Conservation (phyloP, 371 early-diverging fungal species). For the Apophysomyces variabilis region DNA sequence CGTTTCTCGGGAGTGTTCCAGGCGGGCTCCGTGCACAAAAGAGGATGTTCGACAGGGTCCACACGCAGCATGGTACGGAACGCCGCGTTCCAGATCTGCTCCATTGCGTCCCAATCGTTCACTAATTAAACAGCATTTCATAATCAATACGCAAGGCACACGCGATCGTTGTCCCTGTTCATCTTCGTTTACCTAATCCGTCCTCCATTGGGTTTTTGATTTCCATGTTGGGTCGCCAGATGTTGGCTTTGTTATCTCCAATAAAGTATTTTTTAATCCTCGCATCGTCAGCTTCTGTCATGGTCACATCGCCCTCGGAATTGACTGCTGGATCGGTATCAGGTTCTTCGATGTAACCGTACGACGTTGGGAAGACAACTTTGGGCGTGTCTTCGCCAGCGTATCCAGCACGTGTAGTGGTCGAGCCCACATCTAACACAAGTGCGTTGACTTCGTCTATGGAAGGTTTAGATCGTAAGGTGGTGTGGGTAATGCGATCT, state of each 20-base stretch:
- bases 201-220: constrained; percentile 76
- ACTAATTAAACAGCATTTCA: constrained; percentile 51
- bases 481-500: not conserved
- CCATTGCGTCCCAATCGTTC: constrained; percentile 92
- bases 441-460: constrained; percentile 93
- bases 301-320: constrained; percentile 43
- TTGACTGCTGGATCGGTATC: constrained; percentile 21
- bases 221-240: constrained; percentile 83
- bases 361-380: constrained; percentile 80
- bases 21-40: constrained; percentile 89
- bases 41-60: constrained; percentile 82
- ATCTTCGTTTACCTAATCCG: constrained; percentile 59
- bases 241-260: constrained; percentile 79
- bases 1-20: constrained; percentile 85
- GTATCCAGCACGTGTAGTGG: constrained; percentile 90
- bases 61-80: constrained; percentile 71
- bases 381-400: constrained; percentile 95
- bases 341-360: constrained; percentile 35
- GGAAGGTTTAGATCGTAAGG: constrained; percentile 1
- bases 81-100: constrained; percentile 86
- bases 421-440: constrained; percentile 91
- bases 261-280: constrained; percentile 60
- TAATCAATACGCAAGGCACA: not conserved
- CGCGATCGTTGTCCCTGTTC: not conserved
- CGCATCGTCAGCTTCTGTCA: constrained; percentile 33